Evolutionary conservation across 345 rosid genomes (phyloP), one percentile per base, ranked within the genome.

Genomic region (Euphorbia tirucalli): DNA sequence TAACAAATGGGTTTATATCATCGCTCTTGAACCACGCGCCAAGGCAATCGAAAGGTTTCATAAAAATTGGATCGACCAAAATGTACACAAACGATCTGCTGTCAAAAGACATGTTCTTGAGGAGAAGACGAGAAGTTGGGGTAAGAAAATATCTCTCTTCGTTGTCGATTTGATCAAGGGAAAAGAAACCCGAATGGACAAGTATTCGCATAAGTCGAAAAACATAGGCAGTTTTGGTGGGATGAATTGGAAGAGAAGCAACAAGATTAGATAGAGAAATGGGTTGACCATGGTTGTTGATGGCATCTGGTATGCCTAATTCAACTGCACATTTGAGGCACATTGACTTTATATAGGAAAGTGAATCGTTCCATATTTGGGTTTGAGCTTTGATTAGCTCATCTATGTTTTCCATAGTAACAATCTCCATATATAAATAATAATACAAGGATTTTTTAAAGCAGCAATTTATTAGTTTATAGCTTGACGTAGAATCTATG

Each of bases 261-360:
- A n/a, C n/a, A n/a, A n/a, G n/a, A n/a, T n/a, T 54, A n/a, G 24
- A 22, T 54, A n/a, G 58, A 7, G 58, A 27, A 54, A 11, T n/a
- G 0, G 61, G n/a, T n/a, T n/a, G n/a, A n/a, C n/a, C n/a, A n/a
- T n/a, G n/a, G n/a, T n/a, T n/a, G n/a, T n/a, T n/a, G 62, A 82
- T 75, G 30, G 80, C 82, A 28, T 84, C 82, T 2, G 82, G 76
- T n/a, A 82, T 64, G 15, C 74, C 81, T 18, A 84, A 82, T 59
- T 84, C 85, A 5, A 80, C 72, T 0, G 83, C 85, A 6, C 77
- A 82, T 27, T 80, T 85, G 7, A 80, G 70, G 0, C 79, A 85
- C 84, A 82, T 75, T 15, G 85, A 41, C 1, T 41, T 41, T 2
- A 41, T 41, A 11, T 4, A 41, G 8, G 5, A 4, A 11, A 41